Conservation (phyloP, 2,329 filamentous ascomycete species). For the Fusarium pseudocircinatum region DNA sequence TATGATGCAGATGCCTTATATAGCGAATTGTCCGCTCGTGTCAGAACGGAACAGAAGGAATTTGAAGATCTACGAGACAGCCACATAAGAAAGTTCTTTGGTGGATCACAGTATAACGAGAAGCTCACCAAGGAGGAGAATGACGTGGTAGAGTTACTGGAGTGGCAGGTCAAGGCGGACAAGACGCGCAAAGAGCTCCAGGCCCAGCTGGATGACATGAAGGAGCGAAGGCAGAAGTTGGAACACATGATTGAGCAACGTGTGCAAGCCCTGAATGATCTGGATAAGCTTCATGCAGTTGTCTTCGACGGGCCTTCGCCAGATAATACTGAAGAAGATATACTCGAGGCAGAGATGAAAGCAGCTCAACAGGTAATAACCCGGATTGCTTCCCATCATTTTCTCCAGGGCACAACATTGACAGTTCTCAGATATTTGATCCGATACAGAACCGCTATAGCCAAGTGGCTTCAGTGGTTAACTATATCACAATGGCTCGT, state of each 20-base stretch:
- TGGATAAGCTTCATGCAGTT: not conserved
- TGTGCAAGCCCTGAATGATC: not conserved
- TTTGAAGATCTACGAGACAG: not conserved
- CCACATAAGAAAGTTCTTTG: not conserved
- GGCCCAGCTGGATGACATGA: not conserved
- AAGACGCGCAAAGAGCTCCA: not conserved
- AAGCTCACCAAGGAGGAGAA: not conserved
- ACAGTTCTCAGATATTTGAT: not conserved
- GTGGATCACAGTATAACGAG: not conserved
- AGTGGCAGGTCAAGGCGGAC: not conserved
- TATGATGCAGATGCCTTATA: not conserved
- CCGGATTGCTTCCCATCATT: fast-evolving
- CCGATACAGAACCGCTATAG: not conserved
- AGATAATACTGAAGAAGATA: not conserved
- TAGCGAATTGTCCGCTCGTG: not conserved
- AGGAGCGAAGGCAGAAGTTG: not conserved
- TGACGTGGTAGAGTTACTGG: not conserved
- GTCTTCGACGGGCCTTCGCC: not conserved
- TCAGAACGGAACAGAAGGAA: not conserved
- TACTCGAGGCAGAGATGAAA: not conserved
- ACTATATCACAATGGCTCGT: not conserved
- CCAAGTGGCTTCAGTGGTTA: not conserved
- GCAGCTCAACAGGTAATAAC: not conserved
- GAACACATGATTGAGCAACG: not conserved
- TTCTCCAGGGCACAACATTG: not conserved